Evolutionary conservation across 2,329 filamentous ascomycete genomes (phyloP).

Genomic region (Canariomyces notabilis): DNA sequence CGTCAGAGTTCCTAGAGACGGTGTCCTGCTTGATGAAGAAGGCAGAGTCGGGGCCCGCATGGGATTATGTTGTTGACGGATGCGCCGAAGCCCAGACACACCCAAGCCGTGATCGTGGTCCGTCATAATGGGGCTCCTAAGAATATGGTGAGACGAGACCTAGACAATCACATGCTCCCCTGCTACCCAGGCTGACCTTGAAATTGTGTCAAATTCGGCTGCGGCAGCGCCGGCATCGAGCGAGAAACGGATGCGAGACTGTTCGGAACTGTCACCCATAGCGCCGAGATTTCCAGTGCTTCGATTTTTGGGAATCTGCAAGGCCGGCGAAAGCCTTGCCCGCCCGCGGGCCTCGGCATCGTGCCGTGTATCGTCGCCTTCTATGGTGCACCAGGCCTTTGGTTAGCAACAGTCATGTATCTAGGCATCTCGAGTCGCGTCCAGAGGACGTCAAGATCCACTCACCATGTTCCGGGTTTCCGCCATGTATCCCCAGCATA

Average conservation of each 20-base stretch:
- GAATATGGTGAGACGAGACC: conserved; percentile 15
- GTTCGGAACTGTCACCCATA: conserved; percentile 48
- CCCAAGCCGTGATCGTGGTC: conserved; percentile 87
- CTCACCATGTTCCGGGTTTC: conserved; percentile 40
- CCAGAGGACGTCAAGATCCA: too few species aligned
- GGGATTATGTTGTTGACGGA: conserved; percentile 73
- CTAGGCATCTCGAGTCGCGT: conserved; percentile 1
- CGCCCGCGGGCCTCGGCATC: conserved; percentile 39
- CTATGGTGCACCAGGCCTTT: conserved; percentile 3
- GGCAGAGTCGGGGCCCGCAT: conserved; percentile 61
- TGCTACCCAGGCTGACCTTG: conserved; percentile 56
- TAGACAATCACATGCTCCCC: conserved; percentile 7
- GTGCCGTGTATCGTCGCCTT: conserved; percentile 38
- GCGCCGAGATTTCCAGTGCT: conserved; percentile 59
- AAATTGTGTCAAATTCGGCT: conserved; percentile 62
- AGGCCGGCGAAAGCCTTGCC: conserved; percentile 41
- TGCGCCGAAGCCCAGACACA: conserved; percentile 82
- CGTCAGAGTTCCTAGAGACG: conserved; percentile 50
- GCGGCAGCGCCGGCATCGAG: conserved; percentile 64
- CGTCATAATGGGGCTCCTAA: conserved; percentile 72
- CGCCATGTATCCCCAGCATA: conserved; percentile 43
- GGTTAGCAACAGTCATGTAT: conserved; percentile 11
- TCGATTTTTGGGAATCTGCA: conserved; percentile 58
- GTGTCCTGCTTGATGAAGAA: conserved; percentile 55
- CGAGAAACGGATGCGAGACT: conserved; percentile 64